Evolutionary conservation across 129 eudicot species (phyloP), one percentile per base, ranked within the genome.

Genomic region (Dittrichia graveolens): DNA sequence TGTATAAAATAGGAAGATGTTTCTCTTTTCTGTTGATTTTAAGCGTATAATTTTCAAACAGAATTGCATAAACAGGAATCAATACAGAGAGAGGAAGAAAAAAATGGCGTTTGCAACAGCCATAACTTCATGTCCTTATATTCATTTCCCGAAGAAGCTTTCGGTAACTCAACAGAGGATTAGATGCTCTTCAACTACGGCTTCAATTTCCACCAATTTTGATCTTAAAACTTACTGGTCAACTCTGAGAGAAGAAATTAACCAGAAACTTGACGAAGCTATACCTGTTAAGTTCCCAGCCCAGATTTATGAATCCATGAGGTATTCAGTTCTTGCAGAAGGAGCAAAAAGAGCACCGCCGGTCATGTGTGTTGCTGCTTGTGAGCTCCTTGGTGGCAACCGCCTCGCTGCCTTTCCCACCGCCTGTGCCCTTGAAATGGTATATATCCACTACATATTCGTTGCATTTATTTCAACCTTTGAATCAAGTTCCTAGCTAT

Each of bases 401-500:
- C 96, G 98, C 52, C 87, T 66, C 47, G 95, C 98, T 14, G 98
- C 96, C 73, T 93, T 90, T 77, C 98, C 98, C 59, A 93, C 98
- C 44, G 98, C 98, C n/a, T 93, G 98, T 76, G 98, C 98, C 56
- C 96, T 93, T 52, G 98, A 93, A 80, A 89, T 93, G 98, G 98
- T 89, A 60, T n/a, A 19, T 6, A 10, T 46, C 43, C 53, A 3
- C 61, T 50, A 8, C 18, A 3, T 34, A 8, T 38, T 7, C 12
- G 14, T 46, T 2, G 2, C 31, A 24, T 24, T 24, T 24, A 24
- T 24, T 24, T 24, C 31, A 24, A 24, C 31, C 31, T 24, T 24
- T 24, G 31, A 24, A 24, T 24, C 31, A 24, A 24, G 31, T 24
- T 24, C 31, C 31, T 24, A 24, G 31, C 2, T 24, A 24, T 24